Percentiles rank a stretch among this genome's conserved stretches.
Conservation (phyloP, 371 early-diverging fungal genomes). For the Blastocladiella emersonii region DNA sequence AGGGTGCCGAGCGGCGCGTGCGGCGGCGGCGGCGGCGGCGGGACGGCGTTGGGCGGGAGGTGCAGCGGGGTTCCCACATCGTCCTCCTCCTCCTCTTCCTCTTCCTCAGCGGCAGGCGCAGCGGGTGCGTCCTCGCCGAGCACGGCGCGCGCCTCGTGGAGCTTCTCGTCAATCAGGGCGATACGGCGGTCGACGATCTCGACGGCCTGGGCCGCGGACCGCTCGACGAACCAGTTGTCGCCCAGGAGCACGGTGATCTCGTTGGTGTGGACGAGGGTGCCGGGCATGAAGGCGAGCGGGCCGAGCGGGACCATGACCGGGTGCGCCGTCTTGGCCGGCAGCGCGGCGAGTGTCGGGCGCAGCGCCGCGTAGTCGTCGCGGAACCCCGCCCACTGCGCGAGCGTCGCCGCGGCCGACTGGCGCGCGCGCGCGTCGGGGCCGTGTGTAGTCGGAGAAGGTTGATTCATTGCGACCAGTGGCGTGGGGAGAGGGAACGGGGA, state of each 20-base stretch:
- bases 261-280: conserved; percentile 72
- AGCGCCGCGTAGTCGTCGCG: conserved; percentile 40
- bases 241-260: conserved; percentile 74
- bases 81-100: neutral
- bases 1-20: neutral
- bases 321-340: conserved; percentile 36
- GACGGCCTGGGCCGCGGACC: conserved; percentile 58
- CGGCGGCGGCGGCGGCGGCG: neutral
- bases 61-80: neutral
- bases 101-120: no score
- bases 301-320: conserved; percentile 62
- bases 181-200: conserved; percentile 53
- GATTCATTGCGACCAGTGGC: no score
- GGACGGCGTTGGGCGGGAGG: neutral
- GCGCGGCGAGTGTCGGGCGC: conserved; percentile 27
- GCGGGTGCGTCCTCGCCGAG: neutral
- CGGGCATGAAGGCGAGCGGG: conserved; percentile 75
- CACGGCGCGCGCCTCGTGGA: conserved; percentile 7
- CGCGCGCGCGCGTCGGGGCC: no score
- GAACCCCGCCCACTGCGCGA: conserved; percentile 31
- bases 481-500: no score
- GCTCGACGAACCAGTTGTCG: conserved; percentile 80
- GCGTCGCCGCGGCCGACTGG: no score
- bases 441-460: no score
- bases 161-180: conserved; percentile 20